These are phyloP conservation scores for Centaurea solstitialis DNA, from an alignment of 129 eudicot genomes.

Conservation along the genomic window DNA sequence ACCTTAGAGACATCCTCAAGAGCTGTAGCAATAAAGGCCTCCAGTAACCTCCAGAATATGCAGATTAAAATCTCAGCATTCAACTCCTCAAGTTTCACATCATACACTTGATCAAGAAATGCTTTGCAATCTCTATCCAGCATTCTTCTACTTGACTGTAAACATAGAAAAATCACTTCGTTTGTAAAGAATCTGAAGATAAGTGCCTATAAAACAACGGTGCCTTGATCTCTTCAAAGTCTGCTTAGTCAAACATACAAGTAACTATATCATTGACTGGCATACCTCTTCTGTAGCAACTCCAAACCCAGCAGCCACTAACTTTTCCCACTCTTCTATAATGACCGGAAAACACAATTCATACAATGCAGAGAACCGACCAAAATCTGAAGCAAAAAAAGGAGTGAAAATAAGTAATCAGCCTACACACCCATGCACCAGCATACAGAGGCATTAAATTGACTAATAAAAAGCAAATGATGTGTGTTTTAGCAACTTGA, in stretches of 20 bases:
- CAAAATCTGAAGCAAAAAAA: conserved; percentile 41
- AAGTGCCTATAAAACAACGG: neutral
- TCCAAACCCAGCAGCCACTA: conserved; percentile 42
- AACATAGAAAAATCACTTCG: conserved; percentile 9
- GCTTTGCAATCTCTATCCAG: conserved; percentile 55
- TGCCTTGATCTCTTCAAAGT: neutral
- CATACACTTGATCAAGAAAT: conserved; percentile 51
- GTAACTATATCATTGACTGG: conserved; percentile 11
- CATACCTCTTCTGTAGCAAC: conserved; percentile 54
- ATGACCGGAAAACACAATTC: conserved; percentile 54
- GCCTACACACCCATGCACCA: neutral
- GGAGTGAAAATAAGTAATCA: neutral
- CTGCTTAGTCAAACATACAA: neutral
- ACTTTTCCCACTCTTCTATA: conserved; percentile 54
- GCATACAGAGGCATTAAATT: neutral
- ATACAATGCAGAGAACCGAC: conserved; percentile 42
- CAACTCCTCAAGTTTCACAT: conserved; percentile 44
- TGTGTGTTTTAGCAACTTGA: neutral
- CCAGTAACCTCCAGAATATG: conserved; percentile 65
- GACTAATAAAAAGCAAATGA: conserved; percentile 4
- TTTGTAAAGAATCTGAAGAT: conserved; percentile 2
- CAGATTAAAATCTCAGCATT: conserved; percentile 59
- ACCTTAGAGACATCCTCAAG: conserved; percentile 51
- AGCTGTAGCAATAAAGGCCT: conserved; percentile 49
- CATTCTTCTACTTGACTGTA: conserved; percentile 44